Evolutionary conservation across 2,329 filamentous ascomycete genomes (phyloP).

Genomic region (Rhinocladiella mackenziei): DNA sequence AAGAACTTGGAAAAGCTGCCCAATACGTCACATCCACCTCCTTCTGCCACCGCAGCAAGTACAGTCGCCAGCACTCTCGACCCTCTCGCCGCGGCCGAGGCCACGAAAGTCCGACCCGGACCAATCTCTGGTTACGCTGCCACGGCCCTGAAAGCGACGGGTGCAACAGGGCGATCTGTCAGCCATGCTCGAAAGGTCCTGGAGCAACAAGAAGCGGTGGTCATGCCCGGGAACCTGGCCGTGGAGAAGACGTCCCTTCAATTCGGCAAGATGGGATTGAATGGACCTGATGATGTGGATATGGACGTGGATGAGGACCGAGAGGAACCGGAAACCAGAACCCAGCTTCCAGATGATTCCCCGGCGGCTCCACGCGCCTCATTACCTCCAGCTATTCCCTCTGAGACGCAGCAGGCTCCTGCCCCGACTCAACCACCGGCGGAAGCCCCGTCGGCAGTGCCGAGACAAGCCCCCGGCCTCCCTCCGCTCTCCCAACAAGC

Average conservation of each 20-base stretch:
- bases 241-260: constrained; percentile 91
- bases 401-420: constrained; percentile 40
- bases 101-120: constrained; percentile 55
- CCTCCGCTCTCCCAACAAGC: constrained; percentile 55
- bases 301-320: constrained; percentile 86
- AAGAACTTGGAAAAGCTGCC: constrained; percentile 88
- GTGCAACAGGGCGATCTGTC: constrained; percentile 60
- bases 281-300: constrained; percentile 71
- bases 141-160: constrained; percentile 75
- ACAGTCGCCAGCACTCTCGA: constrained; percentile 85
- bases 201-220: constrained; percentile 94
- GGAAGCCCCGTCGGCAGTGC: constrained; percentile 44
- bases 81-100: constrained; percentile 53
- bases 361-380: constrained; percentile 82
- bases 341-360: constrained; percentile 89
- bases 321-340: constrained; percentile 90
- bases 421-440: constrained; percentile 35
- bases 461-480: constrained; percentile 59
- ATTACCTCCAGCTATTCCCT: constrained; percentile 68
- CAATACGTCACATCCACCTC: constrained; percentile 71
- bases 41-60: constrained; percentile 80
- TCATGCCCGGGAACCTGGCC: constrained; percentile 95
- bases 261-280: constrained; percentile 91
- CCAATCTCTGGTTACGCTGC: constrained; percentile 71
- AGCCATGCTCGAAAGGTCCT: constrained; percentile 82